Evolutionary conservation across 768 basidiomycete species (phyloP).

Genomic region (Leccinum incarnatum): DNA sequence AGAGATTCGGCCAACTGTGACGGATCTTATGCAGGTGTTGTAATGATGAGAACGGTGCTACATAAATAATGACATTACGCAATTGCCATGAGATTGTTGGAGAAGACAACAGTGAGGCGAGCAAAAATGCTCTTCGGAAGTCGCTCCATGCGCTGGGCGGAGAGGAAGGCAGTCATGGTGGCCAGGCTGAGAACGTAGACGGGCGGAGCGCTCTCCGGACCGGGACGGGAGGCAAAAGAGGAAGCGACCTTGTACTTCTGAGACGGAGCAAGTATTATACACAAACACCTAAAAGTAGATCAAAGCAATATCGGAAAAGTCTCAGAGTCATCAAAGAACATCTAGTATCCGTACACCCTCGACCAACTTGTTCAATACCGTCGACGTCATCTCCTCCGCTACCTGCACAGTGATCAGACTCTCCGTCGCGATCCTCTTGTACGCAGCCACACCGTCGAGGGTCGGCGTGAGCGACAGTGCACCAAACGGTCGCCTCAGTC

Average conservation of each 20-base stretch:
- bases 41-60: neutral
- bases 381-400: neutral
- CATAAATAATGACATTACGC: conserved; percentile 9
- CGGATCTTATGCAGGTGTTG: conserved; percentile 29
- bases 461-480: conserved; percentile 8
- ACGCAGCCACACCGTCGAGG: neutral
- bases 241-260: no score
- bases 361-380: neutral
- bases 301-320: no score
- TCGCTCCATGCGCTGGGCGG: no score
- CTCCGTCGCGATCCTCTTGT: conserved; percentile 10
- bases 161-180: no score
- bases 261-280: no score
- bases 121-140: no score
- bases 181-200: no score
- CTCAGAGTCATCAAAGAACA: neutral
- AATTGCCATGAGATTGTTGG: conserved; percentile 1
- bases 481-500: conserved; percentile 9
- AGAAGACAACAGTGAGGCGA: no score
- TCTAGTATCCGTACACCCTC: conserved; percentile 1
- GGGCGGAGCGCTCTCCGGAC: no score
- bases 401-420: conserved; percentile 7
- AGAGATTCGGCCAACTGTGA: conserved; percentile 40
- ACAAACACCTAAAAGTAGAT: no score
- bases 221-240: no score